These are phyloP conservation scores for Trichoderma sp. DNA, from an alignment of 2,329 filamentous ascomycete species.

Conservation along the genomic window DNA sequence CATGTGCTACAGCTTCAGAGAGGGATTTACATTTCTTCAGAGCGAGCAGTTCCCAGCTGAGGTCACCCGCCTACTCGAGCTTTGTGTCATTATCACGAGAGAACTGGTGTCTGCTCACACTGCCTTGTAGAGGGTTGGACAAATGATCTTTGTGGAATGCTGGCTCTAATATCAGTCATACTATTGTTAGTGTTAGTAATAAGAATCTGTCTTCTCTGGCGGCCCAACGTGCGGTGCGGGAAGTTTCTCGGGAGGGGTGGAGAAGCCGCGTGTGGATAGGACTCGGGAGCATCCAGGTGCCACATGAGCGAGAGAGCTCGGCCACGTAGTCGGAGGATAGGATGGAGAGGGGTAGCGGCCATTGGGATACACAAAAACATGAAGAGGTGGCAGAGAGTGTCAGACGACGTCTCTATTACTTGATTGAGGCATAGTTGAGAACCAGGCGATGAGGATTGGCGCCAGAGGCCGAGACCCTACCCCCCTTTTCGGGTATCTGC, in stretches of 20 bases:
- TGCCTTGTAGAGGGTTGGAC: slow-evolving; percentile 20
- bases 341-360: background rate
- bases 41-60: slow-evolving; percentile 17
- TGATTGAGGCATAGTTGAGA: slow-evolving; percentile 30
- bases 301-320: background rate
- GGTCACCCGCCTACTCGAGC: background rate
- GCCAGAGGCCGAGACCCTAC: slow-evolving; percentile 7
- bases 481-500: slow-evolving; percentile 28
- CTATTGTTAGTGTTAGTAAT: background rate
- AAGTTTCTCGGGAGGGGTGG: slow-evolving; percentile 23
- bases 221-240: slow-evolving; percentile 9
- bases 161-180: background rate
- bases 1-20: background rate
- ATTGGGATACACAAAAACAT: slow-evolving; percentile 13
- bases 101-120: slow-evolving; percentile 3
- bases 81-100: background rate
- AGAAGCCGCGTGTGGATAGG: slow-evolving; percentile 22
- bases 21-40: background rate
- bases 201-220: background rate
- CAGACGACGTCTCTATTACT: slow-evolving; percentile 26
- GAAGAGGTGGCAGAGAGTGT: slow-evolving; percentile 12
- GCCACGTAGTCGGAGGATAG: background rate
- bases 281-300: slow-evolving; percentile 22
- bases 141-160: slow-evolving; percentile 14
- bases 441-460: slow-evolving; percentile 8